Evolutionary conservation across 2,329 filamentous ascomycete species (phyloP).

Genomic region (Aspergillus thermomutatus): DNA sequence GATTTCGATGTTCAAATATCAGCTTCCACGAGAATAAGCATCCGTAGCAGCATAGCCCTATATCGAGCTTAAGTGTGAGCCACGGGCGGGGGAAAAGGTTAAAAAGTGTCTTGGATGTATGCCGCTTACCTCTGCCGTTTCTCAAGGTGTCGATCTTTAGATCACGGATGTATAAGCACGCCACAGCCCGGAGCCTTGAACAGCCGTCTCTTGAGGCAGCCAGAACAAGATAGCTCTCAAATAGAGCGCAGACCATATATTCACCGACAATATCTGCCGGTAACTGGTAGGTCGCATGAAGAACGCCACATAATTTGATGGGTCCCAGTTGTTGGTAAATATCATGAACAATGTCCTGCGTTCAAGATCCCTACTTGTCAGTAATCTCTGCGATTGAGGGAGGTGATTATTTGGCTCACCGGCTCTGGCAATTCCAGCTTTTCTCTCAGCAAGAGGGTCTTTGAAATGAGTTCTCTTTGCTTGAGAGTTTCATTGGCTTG

Average conservation of each 20-base stretch:
- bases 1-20: conserved; percentile 72
- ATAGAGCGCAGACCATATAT: conserved; percentile 85
- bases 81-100: conserved; percentile 7
- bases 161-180: conserved; percentile 62
- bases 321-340: conserved; percentile 78
- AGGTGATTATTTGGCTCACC: conserved; percentile 46
- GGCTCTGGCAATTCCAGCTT: conserved; percentile 71
- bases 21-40: conserved; percentile 90
- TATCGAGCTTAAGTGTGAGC: neutral
- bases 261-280: conserved; percentile 65
- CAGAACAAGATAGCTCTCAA: conserved; percentile 73
- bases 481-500: conserved; percentile 73
- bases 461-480: conserved; percentile 68
- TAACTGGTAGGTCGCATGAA: conserved; percentile 80
- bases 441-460: conserved; percentile 81
- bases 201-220: conserved; percentile 64
- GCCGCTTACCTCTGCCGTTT: conserved; percentile 33
- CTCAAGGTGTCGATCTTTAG: conserved; percentile 35
- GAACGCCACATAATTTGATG: conserved; percentile 73
- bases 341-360: conserved; percentile 37
- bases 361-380: conserved; percentile 11
- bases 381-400: neutral
- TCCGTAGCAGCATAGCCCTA: conserved; percentile 82
- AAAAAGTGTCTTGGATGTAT: neutral
- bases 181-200: conserved; percentile 68